Evolutionary conservation across 116 monocot species (phyloP), one percentile per base, ranked within the genome.

Genomic region (Posidonia oceanica): DNA sequence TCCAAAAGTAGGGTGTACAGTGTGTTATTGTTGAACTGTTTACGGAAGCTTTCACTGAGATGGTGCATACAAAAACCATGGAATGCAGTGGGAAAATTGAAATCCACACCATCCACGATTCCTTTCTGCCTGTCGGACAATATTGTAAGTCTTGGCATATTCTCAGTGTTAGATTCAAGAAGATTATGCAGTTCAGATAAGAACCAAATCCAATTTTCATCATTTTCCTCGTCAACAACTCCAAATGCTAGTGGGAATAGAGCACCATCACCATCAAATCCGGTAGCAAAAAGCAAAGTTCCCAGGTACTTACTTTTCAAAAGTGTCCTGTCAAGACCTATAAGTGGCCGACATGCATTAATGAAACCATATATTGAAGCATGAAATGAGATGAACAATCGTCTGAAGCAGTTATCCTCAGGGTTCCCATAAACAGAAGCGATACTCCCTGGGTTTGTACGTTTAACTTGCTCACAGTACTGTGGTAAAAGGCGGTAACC

Each of bases 161-260:
- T 89, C 71, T 97, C 97, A 3, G 91, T 91, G 75, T 97, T 88
- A 8, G 75, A 70, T 77, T 91, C 96, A 0, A 97, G 91, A 53
- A 97, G 75, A n/a, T 44, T 73, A 72, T 84, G 91, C 8, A 97
- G 78, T 71, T 97, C 96, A 37, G 89, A 85, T 23, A 97, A 79
- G 74, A 97, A 97, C 96, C 96, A 97, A 51, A 97, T 82, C 96
- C 96, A 97, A 53, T 91, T 97, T 7, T 97, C 91, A 59, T 97
- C 91, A 23, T 71, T 91, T 66, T 97, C 96, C 66, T 91, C 96
- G 71, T 89, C 97, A 22, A 97, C 97, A 58, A 97, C 89, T 57
- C 89, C 96, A 73, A 97, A 97, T 37, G 96, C 96, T 7, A 97
- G 75, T 48, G 96, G 96, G 69, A 91, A 97, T 36, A 97, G 69